Evolutionary conservation across 2,329 filamentous ascomycete genomes (phyloP).

Genomic region (Colletotrichum echinochloae): DNA sequence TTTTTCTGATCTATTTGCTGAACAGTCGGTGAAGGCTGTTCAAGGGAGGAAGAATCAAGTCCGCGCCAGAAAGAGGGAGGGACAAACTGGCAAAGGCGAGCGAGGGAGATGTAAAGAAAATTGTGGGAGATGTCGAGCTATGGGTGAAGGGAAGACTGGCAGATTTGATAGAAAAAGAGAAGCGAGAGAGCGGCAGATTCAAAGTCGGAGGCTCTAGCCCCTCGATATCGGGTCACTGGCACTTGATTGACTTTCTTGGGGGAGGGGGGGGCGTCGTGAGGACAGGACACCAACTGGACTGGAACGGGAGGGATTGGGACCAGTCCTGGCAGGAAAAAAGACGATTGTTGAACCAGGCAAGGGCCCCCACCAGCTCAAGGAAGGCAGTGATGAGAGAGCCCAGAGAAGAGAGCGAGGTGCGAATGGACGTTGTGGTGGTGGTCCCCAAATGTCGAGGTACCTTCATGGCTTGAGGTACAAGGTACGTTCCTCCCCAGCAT

Average conservation of each 20-base stretch:
- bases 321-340: conserved; percentile 37
- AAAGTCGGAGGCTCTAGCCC: conserved; percentile 36
- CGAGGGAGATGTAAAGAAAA: conserved; percentile 38
- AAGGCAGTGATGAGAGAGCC: conserved; percentile 36
- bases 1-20: conserved; percentile 22
- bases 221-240: conserved; percentile 40
- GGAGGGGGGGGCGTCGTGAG: conserved; percentile 33
- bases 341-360: conserved; percentile 43
- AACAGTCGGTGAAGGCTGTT: conserved; percentile 33
- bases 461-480: conserved; percentile 13
- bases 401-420: conserved; percentile 15
- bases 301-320: conserved; percentile 35
- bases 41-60: conserved; percentile 37
- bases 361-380: conserved; percentile 39
- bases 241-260: conserved; percentile 42
- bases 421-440: conserved; percentile 4
- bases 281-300: conserved; percentile 27
- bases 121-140: conserved; percentile 26
- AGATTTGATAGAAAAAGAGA: conserved; percentile 39
- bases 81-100: conserved; percentile 34
- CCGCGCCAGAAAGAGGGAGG: conserved; percentile 40
- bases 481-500: not conserved
- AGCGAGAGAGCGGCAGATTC: conserved; percentile 16
- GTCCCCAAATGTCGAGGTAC: conserved; percentile 22
- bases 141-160: conserved; percentile 40